Evolutionary conservation across 2,329 filamentous ascomycete genomes (phyloP).

Genomic region (Aspergillus fischeri): DNA sequence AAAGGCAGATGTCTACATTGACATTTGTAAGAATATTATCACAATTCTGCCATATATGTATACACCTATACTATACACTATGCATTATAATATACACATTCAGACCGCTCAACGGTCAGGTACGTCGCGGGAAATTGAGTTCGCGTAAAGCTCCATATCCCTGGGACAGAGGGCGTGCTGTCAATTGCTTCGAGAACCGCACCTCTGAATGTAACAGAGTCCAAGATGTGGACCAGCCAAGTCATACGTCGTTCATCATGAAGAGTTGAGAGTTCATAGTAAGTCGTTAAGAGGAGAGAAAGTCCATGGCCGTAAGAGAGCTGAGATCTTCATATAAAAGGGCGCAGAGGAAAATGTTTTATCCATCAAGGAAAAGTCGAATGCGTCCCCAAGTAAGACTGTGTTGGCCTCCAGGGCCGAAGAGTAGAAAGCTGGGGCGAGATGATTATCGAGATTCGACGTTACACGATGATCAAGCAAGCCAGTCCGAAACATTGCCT

Average conservation of each 20-base stretch:
- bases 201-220: not conserved
- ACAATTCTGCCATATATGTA: not conserved
- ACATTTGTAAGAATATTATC: not conserved
- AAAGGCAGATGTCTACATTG: not conserved
- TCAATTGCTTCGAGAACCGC: not conserved
- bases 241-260: constrained; percentile 8
- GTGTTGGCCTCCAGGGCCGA: not conserved
- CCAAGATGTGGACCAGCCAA: not conserved
- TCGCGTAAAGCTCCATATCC: not conserved
- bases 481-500: constrained; percentile 27
- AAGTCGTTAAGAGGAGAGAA: not conserved
- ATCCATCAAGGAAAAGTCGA: not conserved
- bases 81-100: not conserved
- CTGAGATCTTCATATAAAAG: not conserved
- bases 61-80: not conserved
- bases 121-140: not conserved
- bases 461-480: constrained; percentile 16
- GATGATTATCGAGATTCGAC: not conserved
- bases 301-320: not conserved
- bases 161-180: not conserved
- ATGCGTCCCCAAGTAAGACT: not conserved
- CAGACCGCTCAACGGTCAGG: not conserved
- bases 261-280: constrained; percentile 1
- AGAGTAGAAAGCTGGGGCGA: not conserved
- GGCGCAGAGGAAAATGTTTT: not conserved